Base-by-base conservation (phyloP, 2,329 filamentous ascomycete species). In the Pseudogymnoascus sp. region DNA sequence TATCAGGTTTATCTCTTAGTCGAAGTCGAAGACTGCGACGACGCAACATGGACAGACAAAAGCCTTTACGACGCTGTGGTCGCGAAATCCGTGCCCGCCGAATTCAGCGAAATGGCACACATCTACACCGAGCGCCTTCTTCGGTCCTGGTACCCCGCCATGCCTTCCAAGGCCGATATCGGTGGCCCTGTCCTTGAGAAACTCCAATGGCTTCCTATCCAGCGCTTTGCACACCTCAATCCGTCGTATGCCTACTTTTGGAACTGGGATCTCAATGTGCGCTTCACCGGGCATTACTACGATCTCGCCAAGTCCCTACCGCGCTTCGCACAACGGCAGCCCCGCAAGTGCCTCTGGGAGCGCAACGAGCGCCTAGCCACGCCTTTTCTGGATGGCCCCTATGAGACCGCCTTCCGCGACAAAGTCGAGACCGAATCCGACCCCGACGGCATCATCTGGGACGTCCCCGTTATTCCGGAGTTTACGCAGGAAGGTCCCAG, bases 1-100 rank as follows among this genome's bases (percentile, higher is more conserved):
- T 95, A 92, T 70, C 84, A 92, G 67, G 86, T 94, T 1, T 89
- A 90, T 70, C 77, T 95, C 31, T 80, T 95, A 27, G 83, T 95
- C 12, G 89, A 95, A 65, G 87, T 92, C 74, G 90, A 89, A 72
- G 84, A 88, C 61, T 75, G 79, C 58, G 75, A 77, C 3, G 74
- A 79, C 12, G 77, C 80, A 21, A 84, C 89, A 52, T 87, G 83
- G 74, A 79, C 81, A n/a, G 79, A 84, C 66, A 73, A 80, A 9
- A 75, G 78, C 29, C 78, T 81, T 1, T 88, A 91, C 69, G 76
- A 84, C 35, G 75, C 79, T 21, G 79, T 87, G 2, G 77, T 92
- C 4, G 74, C 80, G 15, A 79, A 83, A 58, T 82, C 83, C 62
- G 83, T 92, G 1, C 89, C 89, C 0, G 72, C 77, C 21, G 89